Evolutionary conservation across 257 asterid genomes (phyloP), one percentile per base, ranked within the genome.

Genomic region (Solanum etuberosum): DNA sequence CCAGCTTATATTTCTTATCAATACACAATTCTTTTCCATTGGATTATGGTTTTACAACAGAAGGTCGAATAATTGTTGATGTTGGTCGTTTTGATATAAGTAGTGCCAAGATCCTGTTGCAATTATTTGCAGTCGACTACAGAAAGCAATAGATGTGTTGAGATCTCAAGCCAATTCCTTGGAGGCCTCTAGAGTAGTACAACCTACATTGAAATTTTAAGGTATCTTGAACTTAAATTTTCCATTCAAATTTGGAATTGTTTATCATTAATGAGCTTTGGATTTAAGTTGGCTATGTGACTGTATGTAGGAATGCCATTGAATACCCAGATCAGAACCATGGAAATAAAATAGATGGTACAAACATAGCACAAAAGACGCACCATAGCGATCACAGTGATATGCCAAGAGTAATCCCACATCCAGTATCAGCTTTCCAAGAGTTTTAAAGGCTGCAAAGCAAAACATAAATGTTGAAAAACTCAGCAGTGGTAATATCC

Each of bases 341-440:
- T 37, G 83, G 57, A 74, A 35, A 21, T 21, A 37, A 74, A 38
- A 74, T 74, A 74, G 32, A 38, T 74, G 83, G 57, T 38, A 5
- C 32, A 74, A 54, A 89, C 54, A 25, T 76, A 48, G 23, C 83
- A 81, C 12, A 35, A 88, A 59, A 82, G 80, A 89, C 95, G 88
- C 85, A 95, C 99, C 95, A 83, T 93, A 96, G 51, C 84, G 90
- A 90, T 96, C 99, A 83, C 99, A 96, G 88, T 95, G 99, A 92
- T 89, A 90, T 29, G 98, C 98, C 94, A 96, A 87, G 85, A 96
- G 92, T 94, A 95, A 90, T 83, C 99, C 99, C 85, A 96, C 99
- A 90, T 96, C 97, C 88, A 95, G 92, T 88, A 96, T 93, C 92
- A 96, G 91, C 94, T 93, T 94, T 85, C 99, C 98, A 61, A 96